Base-by-base conservation (phyloP, 495 filamentous ascomycete species). In the Evansstolkia leycettana region DNA sequence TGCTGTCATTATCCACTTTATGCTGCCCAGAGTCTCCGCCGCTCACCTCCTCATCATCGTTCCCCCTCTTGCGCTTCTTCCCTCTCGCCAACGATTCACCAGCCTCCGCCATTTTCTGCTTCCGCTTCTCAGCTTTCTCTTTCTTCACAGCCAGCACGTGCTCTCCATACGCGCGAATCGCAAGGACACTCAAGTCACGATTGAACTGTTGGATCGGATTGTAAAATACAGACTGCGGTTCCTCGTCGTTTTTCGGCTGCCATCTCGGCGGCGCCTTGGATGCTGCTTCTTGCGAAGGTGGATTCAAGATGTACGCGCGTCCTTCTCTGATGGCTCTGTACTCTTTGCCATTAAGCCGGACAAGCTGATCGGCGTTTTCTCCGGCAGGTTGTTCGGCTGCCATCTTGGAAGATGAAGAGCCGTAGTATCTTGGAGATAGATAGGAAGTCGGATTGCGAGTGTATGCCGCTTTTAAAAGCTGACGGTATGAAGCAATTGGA, bases 131-230 rank as follows among this genome's bases (percentile, higher is more conserved):
- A 41, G 45, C 42, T 40, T 50, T 55, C 34, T 52, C 37, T 37
- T 52, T 58, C 39, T 49, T 60, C 33, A 42, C n/a, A 20, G 55
- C 67, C 10, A 81, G 34, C 10, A 70, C 51, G 40, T 85, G 76
- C 35, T 90, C 76, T 0, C 78, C 82, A 61, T 82, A 93, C 0
- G 78, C 76, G 48, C 78, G 80, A 47, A 96, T 92, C 12, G 87
- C 83, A 14, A 96, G 70, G 19, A 95, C 82, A 48, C 84, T 94
- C 45, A 98, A 61, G 58, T 98, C 90, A 7, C 90, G 76, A 62
- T 98, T 98, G 66, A 94, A 98, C 55, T 96, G 92, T 51, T 96
- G 92, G 28, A 98, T 93, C 0, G 90, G 89, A 44, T 98, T 98
- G 64, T 98, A 98, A 54, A 98, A 98, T 17, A 98, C 92, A 18